Conservation (phyloP, 371 early-diverging fungal species). For the Mucor plumbeus region DNA sequence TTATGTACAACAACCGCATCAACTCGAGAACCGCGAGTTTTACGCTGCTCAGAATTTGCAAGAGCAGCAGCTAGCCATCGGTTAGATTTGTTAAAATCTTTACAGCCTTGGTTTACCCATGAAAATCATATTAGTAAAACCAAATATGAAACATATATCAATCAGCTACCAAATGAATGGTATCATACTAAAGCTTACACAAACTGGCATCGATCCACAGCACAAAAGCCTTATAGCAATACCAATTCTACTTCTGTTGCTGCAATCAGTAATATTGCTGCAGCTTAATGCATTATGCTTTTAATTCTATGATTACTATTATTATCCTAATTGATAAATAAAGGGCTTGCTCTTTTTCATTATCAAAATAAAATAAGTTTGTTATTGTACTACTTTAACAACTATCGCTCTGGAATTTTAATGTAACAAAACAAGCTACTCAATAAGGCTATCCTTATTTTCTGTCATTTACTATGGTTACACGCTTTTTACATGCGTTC, state of each 20-base stretch:
- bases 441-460: background rate
- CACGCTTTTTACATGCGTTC: background rate
- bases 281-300: background rate
- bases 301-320: too few species aligned
- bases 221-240: conserved; percentile 35
- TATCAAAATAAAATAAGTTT: background rate
- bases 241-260: background rate
- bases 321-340: too few species aligned
- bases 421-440: conserved; percentile 1
- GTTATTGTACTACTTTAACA: background rate
- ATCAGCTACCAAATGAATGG: conserved; percentile 34
- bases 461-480: background rate
- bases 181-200: conserved; percentile 30
- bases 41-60: conserved; percentile 29
- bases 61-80: conserved; percentile 36
- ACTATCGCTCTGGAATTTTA: background rate
- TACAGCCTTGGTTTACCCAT: conserved; percentile 35
- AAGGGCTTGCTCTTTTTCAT: background rate
- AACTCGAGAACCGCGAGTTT: background rate
- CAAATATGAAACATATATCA: conserved; percentile 19
- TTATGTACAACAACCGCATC: background rate
- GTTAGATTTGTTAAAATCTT: conserved; percentile 31
- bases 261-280: background rate
- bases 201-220: conserved; percentile 46
- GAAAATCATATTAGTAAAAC: conserved; percentile 16